Conservation (phyloP, 192 early-diverging fungal species). For the Coemansia sp. region DNA sequence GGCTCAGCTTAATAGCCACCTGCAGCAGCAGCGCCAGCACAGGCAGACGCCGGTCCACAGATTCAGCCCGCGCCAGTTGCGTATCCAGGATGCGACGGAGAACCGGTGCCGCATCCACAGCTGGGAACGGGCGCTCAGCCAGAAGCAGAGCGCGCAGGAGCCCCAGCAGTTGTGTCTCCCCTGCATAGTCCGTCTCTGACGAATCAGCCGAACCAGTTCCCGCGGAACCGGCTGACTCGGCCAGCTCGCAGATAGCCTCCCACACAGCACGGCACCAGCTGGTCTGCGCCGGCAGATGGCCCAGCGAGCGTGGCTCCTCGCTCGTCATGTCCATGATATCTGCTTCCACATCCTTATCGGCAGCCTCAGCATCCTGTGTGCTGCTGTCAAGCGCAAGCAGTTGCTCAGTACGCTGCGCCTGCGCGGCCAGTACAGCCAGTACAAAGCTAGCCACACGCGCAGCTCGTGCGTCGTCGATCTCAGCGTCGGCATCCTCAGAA, state of each 20-base stretch:
- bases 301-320: constrained; percentile 31
- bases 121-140: constrained; percentile 27
- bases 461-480: constrained; percentile 23
- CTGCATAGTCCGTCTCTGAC: not conserved
- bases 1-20: constrained; percentile 20
- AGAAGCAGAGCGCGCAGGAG: constrained; percentile 19
- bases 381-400: not conserved
- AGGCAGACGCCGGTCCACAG: constrained; percentile 2
- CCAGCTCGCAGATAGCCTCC: constrained; percentile 24
- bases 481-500: constrained; percentile 1
- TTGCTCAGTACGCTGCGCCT: constrained; percentile 13
- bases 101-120: constrained; percentile 17
- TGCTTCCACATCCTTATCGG: not conserved
- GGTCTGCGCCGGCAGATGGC: constrained; percentile 28
- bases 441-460: constrained; percentile 26
- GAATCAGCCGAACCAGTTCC: no score
- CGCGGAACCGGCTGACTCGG: constrained; percentile 16
- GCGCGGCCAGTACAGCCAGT: constrained; percentile 21
- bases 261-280: constrained; percentile 46
- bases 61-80: not conserved
- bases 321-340: not conserved
- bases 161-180: constrained; percentile 12
- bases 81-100: constrained; percentile 14
- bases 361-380: not conserved
- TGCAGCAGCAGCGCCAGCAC: constrained; percentile 16